phyloP scores from a whole-genome alignment of 257 asterid genomes.

The Nicotiana tabacum region DNA sequence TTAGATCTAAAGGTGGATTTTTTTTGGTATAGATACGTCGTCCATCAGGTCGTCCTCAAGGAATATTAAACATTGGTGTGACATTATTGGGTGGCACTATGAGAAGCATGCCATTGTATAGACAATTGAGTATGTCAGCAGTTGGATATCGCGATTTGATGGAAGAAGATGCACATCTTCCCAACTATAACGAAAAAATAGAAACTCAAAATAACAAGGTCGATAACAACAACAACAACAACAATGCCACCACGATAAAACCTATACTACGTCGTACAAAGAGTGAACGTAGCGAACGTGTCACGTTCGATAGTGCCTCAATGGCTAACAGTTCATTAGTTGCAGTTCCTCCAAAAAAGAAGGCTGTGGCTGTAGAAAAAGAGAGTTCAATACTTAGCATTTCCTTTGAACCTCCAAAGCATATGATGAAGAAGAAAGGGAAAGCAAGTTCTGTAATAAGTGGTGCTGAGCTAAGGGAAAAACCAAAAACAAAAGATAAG shows the following conservation, averaged over 20 bases:
- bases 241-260: not conserved
- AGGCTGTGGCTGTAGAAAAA: slow-evolving; percentile 18
- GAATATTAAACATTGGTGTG: slow-evolving; percentile 66
- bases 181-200: not conserved
- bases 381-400: slow-evolving; percentile 59
- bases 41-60: slow-evolving; percentile 69
- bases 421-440: slow-evolving; percentile 21
- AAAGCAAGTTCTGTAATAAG: slow-evolving; percentile 79
- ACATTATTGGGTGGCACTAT: slow-evolving; percentile 62
- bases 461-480: slow-evolving; percentile 54
- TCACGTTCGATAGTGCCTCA: slow-evolving; percentile 31
- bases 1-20: not conserved
- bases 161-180: slow-evolving; percentile 29
- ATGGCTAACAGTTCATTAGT: slow-evolving; percentile 39
- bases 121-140: slow-evolving; percentile 28
- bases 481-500: slow-evolving; percentile 19
- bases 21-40: slow-evolving; percentile 44
- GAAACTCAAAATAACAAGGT: not conserved
- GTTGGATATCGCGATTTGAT: slow-evolving; percentile 30
- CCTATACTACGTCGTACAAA: slow-evolving; percentile 44
- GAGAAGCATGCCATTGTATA: slow-evolving; percentile 69
- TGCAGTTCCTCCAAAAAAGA: slow-evolving; percentile 19
- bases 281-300: slow-evolving; percentile 65
- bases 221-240: not conserved
- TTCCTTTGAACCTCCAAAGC: slow-evolving; percentile 40